Percentiles rank a stretch among this genome's conserved stretches.
phyloP scores from a whole-genome alignment of 2,329 filamentous ascomycete species.

The Peltaster fructicola region DNA sequence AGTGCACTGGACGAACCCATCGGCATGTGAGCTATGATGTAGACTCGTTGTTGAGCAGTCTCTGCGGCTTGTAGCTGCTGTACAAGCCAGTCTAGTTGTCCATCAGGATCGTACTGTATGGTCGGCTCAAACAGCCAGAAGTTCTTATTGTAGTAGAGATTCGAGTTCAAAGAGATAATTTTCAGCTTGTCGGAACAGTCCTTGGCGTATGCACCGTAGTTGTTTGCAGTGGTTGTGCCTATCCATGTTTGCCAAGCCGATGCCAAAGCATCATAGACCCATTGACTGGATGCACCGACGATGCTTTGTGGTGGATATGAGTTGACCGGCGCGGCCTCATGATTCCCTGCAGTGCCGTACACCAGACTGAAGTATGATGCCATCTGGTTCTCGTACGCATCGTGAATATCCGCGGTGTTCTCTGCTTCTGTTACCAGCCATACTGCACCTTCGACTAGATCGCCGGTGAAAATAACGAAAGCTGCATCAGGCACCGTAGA shows the following conservation, averaged over 20 bases:
- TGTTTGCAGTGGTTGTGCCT: constrained; percentile 21
- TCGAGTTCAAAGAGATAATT: constrained; percentile 42
- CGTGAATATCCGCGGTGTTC: constrained; percentile 22
- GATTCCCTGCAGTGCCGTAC: constrained; percentile 39
- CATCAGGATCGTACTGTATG: constrained; percentile 34
- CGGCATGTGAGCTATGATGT: constrained; percentile 41
- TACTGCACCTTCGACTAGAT: constrained; percentile 36
- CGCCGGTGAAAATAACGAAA: constrained; percentile 43
- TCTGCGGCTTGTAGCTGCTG: constrained; percentile 37
- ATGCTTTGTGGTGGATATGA: constrained; percentile 7
- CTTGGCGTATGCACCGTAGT: constrained; percentile 35
- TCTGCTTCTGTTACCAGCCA: constrained; percentile 21
- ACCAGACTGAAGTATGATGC: constrained; percentile 28
- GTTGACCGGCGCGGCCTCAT: constrained; percentile 27
- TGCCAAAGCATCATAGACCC: constrained; percentile 35
- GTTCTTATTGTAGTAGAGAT: constrained; percentile 42
- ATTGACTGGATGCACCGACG: constrained; percentile 26
- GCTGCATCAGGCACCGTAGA: constrained; percentile 25
- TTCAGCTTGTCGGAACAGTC: constrained; percentile 32
- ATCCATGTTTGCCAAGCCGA: constrained; percentile 32
- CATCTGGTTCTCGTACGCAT: constrained; percentile 25
- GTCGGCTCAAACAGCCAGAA: constrained; percentile 36
- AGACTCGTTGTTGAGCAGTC: constrained; percentile 33
- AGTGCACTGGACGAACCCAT: constrained; percentile 32
- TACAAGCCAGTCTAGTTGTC: constrained; percentile 37